These are phyloP conservation scores for Trichoderma koningii DNA, from an alignment of 2,329 filamentous ascomycete genomes.

Conservation along the genomic window DNA sequence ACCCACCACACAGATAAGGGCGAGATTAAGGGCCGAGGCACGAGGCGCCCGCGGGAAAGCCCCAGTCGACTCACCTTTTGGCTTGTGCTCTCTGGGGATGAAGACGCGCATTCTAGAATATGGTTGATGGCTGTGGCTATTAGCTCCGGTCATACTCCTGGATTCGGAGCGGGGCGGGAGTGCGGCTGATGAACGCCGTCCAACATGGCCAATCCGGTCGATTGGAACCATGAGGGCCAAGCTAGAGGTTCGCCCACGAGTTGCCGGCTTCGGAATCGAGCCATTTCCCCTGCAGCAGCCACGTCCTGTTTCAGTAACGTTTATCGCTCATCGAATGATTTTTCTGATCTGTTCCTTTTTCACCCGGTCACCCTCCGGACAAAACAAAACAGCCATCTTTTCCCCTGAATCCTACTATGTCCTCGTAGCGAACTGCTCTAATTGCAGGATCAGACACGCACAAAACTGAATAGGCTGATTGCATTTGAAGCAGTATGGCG, in stretches of 20 bases:
- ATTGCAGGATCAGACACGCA: too few relatives aligned
- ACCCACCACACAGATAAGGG: constrained; percentile 2
- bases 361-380: background rate
- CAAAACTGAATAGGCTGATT: too few relatives aligned
- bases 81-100: constrained; percentile 10
- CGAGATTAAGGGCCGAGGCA: constrained; percentile 8
- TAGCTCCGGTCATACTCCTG: constrained; percentile 19
- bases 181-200: constrained; percentile 12
- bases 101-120: background rate
- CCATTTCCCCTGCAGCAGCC: constrained; percentile 9
- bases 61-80: background rate
- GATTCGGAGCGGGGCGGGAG: constrained; percentile 16
- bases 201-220: background rate
- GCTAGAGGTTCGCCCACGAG: constrained; percentile 17
- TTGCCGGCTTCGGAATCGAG: constrained; percentile 21
- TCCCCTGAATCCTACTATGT: background rate
- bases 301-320: background rate
- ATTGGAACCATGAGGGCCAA: background rate
- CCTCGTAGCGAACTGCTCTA: background rate
- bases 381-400: background rate
- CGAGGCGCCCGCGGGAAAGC: background rate
- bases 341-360: background rate
- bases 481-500: too few relatives aligned
- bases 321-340: background rate
- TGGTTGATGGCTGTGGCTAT: background rate